Base-by-base conservation (phyloP, 176 grass and related monocot species). In the Rhynchospora breviuscula region DNA sequence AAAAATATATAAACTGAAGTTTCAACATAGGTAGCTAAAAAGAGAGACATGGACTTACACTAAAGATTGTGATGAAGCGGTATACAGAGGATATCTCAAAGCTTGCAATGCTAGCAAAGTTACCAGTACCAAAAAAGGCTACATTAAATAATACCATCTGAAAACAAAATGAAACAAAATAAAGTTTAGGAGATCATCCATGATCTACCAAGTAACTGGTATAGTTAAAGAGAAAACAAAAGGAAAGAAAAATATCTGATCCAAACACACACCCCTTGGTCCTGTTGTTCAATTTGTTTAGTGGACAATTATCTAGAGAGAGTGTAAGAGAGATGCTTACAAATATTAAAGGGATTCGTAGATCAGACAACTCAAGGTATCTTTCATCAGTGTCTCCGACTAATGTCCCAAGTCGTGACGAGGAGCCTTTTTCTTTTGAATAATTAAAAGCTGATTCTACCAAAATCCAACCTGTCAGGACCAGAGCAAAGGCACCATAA, bases 71-170 rank as follows among this genome's bases (percentile, higher is more conserved):
- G 87, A 97, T 92, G 86, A 97, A 97, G 80, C 92, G 91, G 67
- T 97, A 97, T 35, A 97, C 95, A 26, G 95, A 97, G 81, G 95
- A 97, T 66, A 97, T 97, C 84, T 94, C 95, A 88, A 97, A 97
- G 84, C 92, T 97, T 88, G 95, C 92, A 91, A 97, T 97, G 81
- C 95, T 97, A 76, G 95, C 95, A 93, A 97, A 97, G 83, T 97
- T 97, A 75, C 95, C 95, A 9, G 95, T 94, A 81, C 95, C 95
- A 85, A 97, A 97, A 89, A 97, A 97, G 19, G 94, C 94, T 48
- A 94, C 92, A 88, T 97, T 97, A 79, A 94, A 97, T 85, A 97
- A 91, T 43, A 94, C 88, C 89, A 92, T 89, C 94, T 97, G 87
- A 83, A 88, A 54, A 52, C 53, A 25, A 85, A 48, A 45, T 83